Evolutionary conservation across 371 early-diverging fungal species (phyloP).

Genomic region (Haplosporangium sp.): DNA sequence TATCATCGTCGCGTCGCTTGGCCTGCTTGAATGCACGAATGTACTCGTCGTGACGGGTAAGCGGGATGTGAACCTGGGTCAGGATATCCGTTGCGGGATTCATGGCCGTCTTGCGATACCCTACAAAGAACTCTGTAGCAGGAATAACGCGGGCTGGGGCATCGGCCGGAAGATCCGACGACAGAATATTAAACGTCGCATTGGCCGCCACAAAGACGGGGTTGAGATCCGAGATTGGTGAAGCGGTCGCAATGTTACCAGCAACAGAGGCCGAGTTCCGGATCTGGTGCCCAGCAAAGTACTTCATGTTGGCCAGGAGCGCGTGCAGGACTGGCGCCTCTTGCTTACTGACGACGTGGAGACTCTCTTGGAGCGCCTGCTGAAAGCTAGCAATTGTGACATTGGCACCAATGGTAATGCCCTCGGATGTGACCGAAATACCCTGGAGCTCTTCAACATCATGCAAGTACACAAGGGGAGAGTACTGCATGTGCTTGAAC

Average conservation of each 20-base stretch:
- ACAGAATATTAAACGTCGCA: neutral
- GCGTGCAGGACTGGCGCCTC: neutral
- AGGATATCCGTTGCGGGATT: neutral
- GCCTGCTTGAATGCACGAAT: conserved; percentile 1
- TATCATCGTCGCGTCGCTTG: conserved; percentile 3
- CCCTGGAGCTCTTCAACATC: neutral
- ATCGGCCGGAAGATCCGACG: neutral
- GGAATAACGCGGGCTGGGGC: neutral
- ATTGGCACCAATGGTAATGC: neutral
- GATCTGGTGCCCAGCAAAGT: conserved; percentile 3
- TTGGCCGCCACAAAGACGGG: neutral
- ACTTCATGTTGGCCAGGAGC: neutral
- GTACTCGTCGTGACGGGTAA: neutral
- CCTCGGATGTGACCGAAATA: neutral
- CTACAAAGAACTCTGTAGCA: neutral
- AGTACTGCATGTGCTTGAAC: conserved; percentile 1
- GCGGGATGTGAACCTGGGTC: conserved; percentile 1
- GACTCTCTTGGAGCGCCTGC: neutral
- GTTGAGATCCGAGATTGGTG: conserved; percentile 1
- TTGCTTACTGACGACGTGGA: neutral
- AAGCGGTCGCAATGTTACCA: neutral
- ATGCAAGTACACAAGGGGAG: conserved; percentile 1
- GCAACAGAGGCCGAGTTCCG: neutral
- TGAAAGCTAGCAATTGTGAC: neutral
- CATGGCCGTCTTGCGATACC: neutral